phyloP scores from a whole-genome alignment of 2,329 filamentous ascomycete genomes.

The Exophiala oligosperma region DNA sequence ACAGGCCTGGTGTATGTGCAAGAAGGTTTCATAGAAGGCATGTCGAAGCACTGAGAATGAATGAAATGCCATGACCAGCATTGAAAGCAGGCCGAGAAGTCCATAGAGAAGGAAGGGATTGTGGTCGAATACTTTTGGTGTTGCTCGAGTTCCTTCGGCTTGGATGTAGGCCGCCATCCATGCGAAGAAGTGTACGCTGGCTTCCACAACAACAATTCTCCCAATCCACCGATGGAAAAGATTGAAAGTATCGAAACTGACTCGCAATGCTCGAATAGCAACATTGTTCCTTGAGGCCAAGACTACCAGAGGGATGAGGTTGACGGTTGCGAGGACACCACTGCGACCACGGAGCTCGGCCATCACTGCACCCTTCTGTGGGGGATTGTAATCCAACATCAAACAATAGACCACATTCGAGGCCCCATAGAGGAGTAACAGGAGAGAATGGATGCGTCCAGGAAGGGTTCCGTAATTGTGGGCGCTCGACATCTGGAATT shows the following conservation, averaged over 20 bases:
- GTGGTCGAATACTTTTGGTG: constrained; percentile 35
- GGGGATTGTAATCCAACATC: constrained; percentile 44
- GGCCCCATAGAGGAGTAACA: constrained; percentile 66
- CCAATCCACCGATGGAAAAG: constrained; percentile 83
- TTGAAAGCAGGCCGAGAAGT: constrained; percentile 43
- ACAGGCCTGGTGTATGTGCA: constrained; percentile 48
- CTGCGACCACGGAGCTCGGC: constrained; percentile 84
- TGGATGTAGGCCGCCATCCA: constrained; percentile 76
- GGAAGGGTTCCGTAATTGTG: constrained; percentile 75
- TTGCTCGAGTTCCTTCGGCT: constrained; percentile 59
- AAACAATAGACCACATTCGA: constrained; percentile 75
- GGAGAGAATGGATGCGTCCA: constrained; percentile 71
- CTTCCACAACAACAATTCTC: constrained; percentile 70
- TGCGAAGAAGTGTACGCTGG: constrained; percentile 67
- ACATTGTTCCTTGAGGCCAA: constrained; percentile 93
- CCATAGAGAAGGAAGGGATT: constrained; percentile 47
- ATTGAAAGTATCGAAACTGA: constrained; percentile 97
- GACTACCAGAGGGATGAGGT: constrained; percentile 88
- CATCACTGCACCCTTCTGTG: constrained; percentile 57
- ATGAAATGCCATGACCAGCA: constrained; percentile 44
- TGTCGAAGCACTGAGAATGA: constrained; percentile 47
- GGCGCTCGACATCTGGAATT: constrained; percentile 67
- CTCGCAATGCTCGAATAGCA: constrained; percentile 74
- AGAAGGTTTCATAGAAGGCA: constrained; percentile 49
- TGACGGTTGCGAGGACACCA: constrained; percentile 79